Percentiles rank a stretch among this genome's conserved stretches.
Conservation (phyloP, 352 stramenopile species). For the Pythium oligandrum region DNA sequence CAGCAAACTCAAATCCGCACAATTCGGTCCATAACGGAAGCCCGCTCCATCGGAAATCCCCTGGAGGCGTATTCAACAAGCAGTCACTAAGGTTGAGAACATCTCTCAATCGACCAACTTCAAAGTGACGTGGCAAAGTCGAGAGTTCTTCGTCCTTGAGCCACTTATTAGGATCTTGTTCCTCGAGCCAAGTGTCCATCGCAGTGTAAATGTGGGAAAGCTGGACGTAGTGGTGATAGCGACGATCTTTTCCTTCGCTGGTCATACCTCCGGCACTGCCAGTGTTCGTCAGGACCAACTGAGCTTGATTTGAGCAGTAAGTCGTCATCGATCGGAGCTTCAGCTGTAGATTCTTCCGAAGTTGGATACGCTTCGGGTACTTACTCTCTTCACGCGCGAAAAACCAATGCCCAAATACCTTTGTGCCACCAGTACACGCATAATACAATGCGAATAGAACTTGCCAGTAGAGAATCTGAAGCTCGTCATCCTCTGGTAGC, state of each 20-base stretch:
- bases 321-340: conserved; percentile 28
- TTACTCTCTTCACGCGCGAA: conserved; percentile 20
- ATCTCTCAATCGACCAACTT: conserved; percentile 60
- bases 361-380: conserved; percentile 15
- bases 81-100: conserved; percentile 63
- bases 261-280: conserved; percentile 15
- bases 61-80: conserved; percentile 30
- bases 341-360: conserved; percentile 21
- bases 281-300: conserved; percentile 17
- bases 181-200: conserved; percentile 86
- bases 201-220: conserved; percentile 46
- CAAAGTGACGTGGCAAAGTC: conserved; percentile 69
- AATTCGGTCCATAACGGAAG: conserved; percentile 60
- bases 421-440: conserved; percentile 21
- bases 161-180: conserved; percentile 74
- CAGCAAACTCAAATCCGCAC: conserved; percentile 66
- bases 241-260: conserved; percentile 22
- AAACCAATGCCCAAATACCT: conserved; percentile 30
- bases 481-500: conserved; percentile 20
- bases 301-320: conserved; percentile 26
- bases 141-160: conserved; percentile 67
- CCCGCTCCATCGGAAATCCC: conserved; percentile 36
- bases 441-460: conserved; percentile 38
- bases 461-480: conserved; percentile 36
- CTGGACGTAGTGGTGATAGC: conserved; percentile 26